These are phyloP conservation scores for Populus alba DNA, from an alignment of 345 rosid species.

Conservation along the genomic window DNA sequence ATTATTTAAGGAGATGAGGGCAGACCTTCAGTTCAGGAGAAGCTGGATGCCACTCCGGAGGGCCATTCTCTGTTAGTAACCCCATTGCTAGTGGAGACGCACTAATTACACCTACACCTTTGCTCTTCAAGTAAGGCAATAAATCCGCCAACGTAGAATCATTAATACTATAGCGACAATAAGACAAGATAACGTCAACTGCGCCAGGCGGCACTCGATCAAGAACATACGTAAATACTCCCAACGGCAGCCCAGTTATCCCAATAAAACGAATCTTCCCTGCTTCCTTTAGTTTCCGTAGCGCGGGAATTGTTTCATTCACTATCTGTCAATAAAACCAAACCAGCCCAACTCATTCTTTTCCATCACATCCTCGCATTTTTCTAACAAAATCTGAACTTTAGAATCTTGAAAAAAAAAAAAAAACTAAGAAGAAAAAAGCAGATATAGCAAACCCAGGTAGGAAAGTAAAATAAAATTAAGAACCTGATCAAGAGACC, in stretches of 20 bases:
- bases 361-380: background rate
- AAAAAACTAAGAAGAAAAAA: background rate
- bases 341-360: background rate
- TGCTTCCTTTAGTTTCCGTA: slow-evolving; percentile 67
- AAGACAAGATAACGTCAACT: slow-evolving; percentile 75
- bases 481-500: slow-evolving; percentile 81
- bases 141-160: slow-evolving; percentile 71
- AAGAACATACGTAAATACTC: slow-evolving; percentile 63
- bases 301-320: slow-evolving; percentile 92
- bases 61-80: slow-evolving; percentile 79
- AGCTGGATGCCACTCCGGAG: slow-evolving; percentile 99
- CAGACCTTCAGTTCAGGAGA: slow-evolving; percentile 74
- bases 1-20: background rate
- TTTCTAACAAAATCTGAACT: background rate
- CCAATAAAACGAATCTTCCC: slow-evolving; percentile 89
- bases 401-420: background rate
- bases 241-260: slow-evolving; percentile 84
- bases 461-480: background rate
- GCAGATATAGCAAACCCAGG: background rate
- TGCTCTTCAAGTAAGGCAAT: slow-evolving; percentile 76
- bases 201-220: slow-evolving; percentile 77
- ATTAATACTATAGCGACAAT: slow-evolving; percentile 75
- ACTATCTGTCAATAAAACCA: slow-evolving; percentile 49
- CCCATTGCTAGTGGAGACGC: slow-evolving; percentile 96
- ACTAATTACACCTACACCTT: slow-evolving; percentile 77